Base-by-base conservation (phyloP, 257 asterid genomes). In the Lantana camara region DNA sequence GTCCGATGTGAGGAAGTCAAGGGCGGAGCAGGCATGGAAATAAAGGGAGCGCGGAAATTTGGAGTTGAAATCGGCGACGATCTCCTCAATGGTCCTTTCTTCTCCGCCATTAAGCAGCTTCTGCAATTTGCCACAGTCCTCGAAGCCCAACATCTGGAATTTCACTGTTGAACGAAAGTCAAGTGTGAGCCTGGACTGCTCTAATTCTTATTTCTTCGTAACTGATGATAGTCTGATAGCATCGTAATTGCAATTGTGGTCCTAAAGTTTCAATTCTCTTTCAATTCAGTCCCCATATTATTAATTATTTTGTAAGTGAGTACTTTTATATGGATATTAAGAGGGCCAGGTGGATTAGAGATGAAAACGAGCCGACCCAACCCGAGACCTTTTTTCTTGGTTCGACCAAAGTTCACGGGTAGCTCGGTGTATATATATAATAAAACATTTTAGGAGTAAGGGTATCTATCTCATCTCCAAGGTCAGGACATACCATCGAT, bases 1-100 rank as follows among this genome's bases (percentile, higher is more conserved):
- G 80, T 79, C 86, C 23, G 89, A 27, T 7, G 83, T 73, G 41
- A 93, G 84, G 19, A 85, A 61, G 59, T 85, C 94, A 66, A 93
- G 86, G 35, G 96, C 84, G 40, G 87, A 75, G 82, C 99, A 90
- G 70, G 82, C 88, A 23, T 68, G 54, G 57, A 87, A 85, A 47
- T 79, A 81, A 29, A 69, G 65, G 37, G 89, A 76, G 62, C 73
- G 78, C 19, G 84, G 79, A 67, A 93, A 79, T 1, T 66, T 67
- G 51, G 87, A 69, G 72, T 32, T 71, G 77, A 89, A 87, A 29
- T 90, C 96, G 2, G 76, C 71, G 20, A 85, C 57, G 75, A 93
- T 85, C 69, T 87, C 90, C 37, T 93, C 87, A 23, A 93, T 62
- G 27, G 83, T 74, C 58, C 80, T 79, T 1, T 78, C 84, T 64